A percentile compares a stretch with the other conserved stretches of the same genome.
These are phyloP conservation scores for Arabidopsis suecica DNA, from an alignment of 345 rosid species.

Conservation along the genomic window DNA sequence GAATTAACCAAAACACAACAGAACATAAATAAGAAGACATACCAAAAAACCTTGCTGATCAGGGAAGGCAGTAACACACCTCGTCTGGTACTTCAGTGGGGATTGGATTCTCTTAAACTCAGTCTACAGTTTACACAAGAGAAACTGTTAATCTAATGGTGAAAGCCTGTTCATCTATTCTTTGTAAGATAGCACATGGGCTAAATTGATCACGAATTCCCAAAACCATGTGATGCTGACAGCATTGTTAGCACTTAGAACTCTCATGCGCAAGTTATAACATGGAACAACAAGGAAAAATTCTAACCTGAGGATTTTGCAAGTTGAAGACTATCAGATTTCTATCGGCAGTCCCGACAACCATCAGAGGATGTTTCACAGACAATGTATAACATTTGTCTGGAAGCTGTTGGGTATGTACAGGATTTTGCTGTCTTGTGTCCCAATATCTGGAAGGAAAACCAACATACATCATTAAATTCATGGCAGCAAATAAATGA, in stretches of 20 bases:
- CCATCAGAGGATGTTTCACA: slow-evolving; percentile 91
- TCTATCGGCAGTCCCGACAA: slow-evolving; percentile 97
- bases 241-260: slow-evolving; percentile 1
- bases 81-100: slow-evolving; percentile 93
- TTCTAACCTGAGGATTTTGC: slow-evolving; percentile 87
- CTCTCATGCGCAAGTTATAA: neutral
- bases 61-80: slow-evolving; percentile 97
- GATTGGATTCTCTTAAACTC: slow-evolving; percentile 90
- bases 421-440: slow-evolving; percentile 82
- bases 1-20: neutral
- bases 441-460: slow-evolving; percentile 82
- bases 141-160: neutral
- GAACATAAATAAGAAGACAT: slow-evolving; percentile 35
- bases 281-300: neutral
- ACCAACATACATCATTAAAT: neutral
- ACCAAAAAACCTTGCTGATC: slow-evolving; percentile 99
- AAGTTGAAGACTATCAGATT: slow-evolving; percentile 82
- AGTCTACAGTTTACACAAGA: slow-evolving; percentile 50
- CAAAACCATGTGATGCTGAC: neutral
- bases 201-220: neutral
- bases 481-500: neutral
- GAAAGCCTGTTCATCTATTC: slow-evolving; percentile 9
- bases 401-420: slow-evolving; percentile 92
- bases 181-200: slow-evolving; percentile 12
- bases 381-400: slow-evolving; percentile 89